Percentiles rank a stretch among this genome's conserved stretches.
Conservation (phyloP, 2,329 filamentous ascomycete genomes). For the Aureobasidium sp. region DNA sequence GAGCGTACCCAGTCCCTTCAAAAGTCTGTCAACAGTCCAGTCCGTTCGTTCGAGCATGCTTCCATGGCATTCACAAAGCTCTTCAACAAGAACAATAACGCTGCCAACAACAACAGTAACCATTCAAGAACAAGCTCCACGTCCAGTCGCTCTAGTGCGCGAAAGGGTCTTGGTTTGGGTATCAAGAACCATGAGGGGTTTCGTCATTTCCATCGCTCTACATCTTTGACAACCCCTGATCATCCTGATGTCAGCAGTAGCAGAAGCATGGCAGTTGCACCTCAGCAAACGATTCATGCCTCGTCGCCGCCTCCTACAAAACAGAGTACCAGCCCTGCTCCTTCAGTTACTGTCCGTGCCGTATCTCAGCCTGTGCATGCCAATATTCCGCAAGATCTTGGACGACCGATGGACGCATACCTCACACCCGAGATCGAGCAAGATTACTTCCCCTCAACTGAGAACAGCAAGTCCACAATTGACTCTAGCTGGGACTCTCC, state of each 20-base stretch:
- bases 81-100: conserved; percentile 27
- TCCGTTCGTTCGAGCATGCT: conserved; percentile 34
- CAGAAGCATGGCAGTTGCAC: neutral
- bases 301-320: neutral
- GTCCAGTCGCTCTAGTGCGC: conserved; percentile 8
- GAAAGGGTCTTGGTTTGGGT: conserved; percentile 1
- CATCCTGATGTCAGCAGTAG: neutral
- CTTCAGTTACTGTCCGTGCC: neutral
- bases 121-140: conserved; percentile 12
- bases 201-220: conserved; percentile 10
- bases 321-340: neutral
- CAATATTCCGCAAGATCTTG: neutral
- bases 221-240: neutral
- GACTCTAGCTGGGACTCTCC: conserved; percentile 12
- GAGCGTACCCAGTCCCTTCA: conserved; percentile 24
- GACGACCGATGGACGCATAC: conserved; percentile 1
- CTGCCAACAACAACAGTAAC: conserved; percentile 22
- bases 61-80: conserved; percentile 33
- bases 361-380: neutral
- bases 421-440: conserved; percentile 10
- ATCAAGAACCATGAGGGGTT: conserved; percentile 13
- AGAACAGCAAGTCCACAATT: conserved; percentile 11
- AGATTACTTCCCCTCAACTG: conserved; percentile 5
- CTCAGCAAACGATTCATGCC: neutral
- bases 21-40: conserved; percentile 28